These are phyloP conservation scores for Malassezia nana DNA, from an alignment of 1,284 basidiomycete genomes.

Conservation along the genomic window DNA sequence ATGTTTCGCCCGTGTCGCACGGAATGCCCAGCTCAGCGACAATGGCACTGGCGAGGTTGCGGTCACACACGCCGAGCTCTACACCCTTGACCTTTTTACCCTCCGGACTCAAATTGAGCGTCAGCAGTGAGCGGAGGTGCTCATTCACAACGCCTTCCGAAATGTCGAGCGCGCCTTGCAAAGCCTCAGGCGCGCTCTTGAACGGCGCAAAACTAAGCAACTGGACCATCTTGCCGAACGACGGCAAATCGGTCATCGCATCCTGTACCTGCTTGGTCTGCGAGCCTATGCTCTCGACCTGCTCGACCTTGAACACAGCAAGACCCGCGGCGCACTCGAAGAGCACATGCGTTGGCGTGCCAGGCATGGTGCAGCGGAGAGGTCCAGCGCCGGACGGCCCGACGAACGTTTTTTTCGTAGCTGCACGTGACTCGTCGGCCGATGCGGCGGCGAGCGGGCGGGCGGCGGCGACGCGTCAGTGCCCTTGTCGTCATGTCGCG, in stretches of 20 bases:
- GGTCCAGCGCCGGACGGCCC: background rate
- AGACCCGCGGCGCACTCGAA: conserved; percentile 94
- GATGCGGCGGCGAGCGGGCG: background rate
- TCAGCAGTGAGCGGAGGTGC: conserved; percentile 73
- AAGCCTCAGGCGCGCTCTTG: conserved; percentile 84
- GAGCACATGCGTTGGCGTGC: conserved; percentile 60
- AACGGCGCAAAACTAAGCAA: conserved; percentile 88
- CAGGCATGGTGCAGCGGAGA: conserved; percentile 26
- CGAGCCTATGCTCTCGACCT: conserved; percentile 79
- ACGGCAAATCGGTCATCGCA: conserved; percentile 60
- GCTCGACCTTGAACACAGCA: conserved; percentile 80
- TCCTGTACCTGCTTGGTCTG: conserved; percentile 73
- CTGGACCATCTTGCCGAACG: conserved; percentile 88
- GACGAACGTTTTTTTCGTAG: background rate
- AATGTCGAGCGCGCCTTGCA: conserved; percentile 92
- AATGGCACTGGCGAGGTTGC: conserved; percentile 68
- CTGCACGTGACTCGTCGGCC: background rate
- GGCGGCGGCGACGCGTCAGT: conserved; percentile 8
- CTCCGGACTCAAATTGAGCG: conserved; percentile 72
- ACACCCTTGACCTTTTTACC: conserved; percentile 66
- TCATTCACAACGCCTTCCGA: conserved; percentile 90
- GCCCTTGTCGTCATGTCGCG: conserved; percentile 35
- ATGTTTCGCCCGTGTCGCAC: conserved; percentile 77
- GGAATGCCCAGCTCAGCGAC: conserved; percentile 66
- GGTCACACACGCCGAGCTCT: conserved; percentile 73